These are phyloP conservation scores for Trifolium subterraneum DNA, from an alignment of 306 rosid genomes.

Conservation along the genomic window DNA sequence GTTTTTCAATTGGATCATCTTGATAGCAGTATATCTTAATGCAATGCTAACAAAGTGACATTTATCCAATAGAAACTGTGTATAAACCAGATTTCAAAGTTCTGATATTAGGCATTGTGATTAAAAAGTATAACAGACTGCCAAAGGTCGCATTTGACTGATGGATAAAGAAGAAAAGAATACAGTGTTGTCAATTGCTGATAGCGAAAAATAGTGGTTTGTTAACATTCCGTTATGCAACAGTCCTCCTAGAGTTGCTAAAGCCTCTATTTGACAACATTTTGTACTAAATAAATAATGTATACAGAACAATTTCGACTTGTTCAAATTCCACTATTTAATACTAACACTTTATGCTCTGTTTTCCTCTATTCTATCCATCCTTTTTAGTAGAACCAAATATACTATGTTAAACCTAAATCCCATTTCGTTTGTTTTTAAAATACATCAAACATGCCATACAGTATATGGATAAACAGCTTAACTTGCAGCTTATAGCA, in stretches of 20 bases:
- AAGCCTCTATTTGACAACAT: too few species aligned
- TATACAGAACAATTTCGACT: too few species aligned
- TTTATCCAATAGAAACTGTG: conserved; percentile 1
- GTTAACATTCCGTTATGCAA: too few species aligned
- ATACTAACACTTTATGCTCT: too few species aligned
- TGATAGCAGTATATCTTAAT: conserved; percentile 16
- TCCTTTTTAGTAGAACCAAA: background rate
- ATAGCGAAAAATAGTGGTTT: too few species aligned
- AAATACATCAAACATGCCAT: background rate
- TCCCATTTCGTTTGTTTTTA: background rate
- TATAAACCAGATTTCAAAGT: conserved; percentile 7
- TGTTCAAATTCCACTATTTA: too few species aligned
- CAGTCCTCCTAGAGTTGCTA: too few species aligned
- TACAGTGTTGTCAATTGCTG: background rate
- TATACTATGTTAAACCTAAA: background rate
- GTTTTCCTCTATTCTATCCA: background rate
- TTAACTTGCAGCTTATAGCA: too few species aligned
- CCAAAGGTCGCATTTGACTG: background rate
- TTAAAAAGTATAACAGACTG: too few species aligned
- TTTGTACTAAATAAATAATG: too few species aligned
- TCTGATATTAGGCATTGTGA: background rate
- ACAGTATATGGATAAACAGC: too few species aligned
- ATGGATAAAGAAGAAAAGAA: background rate
- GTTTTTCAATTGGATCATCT: too few species aligned
- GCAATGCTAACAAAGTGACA: conserved; percentile 4